Percentiles rank a stretch among this genome's conserved stretches.
phyloP scores from a whole-genome alignment of 2,329 filamentous ascomycete species.

The Pseudopithomyces maydicus region DNA sequence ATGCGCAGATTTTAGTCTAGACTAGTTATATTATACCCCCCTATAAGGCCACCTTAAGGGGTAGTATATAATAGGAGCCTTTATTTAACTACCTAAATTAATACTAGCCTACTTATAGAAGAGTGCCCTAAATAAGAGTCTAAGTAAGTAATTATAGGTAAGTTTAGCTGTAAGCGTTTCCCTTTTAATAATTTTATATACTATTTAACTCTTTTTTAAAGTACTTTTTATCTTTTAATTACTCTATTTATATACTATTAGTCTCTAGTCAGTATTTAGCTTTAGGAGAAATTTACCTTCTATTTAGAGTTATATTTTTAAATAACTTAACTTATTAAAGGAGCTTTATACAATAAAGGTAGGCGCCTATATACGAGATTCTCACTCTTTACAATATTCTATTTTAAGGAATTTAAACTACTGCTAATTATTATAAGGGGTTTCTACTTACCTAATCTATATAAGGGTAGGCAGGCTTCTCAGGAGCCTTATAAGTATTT shows the following conservation, averaged over 20 bases:
- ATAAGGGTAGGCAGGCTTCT: too few relatives aligned
- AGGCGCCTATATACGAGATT: constrained; percentile 38
- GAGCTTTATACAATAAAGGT: constrained; percentile 42
- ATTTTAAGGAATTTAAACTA: constrained; percentile 44
- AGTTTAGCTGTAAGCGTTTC: constrained; percentile 16
- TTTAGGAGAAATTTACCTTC: constrained; percentile 48
- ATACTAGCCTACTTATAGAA: constrained; percentile 43
- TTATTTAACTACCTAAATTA: constrained; percentile 43
- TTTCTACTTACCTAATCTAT: too few relatives aligned
- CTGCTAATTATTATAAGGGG: constrained; percentile 34
- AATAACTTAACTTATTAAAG: constrained; percentile 53
- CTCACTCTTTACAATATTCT: constrained; percentile 47
- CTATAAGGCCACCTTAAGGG: constrained; percentile 11
- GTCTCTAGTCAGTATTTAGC: constrained; percentile 13
- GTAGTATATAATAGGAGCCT: constrained; percentile 43
- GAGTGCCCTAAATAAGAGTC: constrained; percentile 33
- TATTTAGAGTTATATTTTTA: constrained; percentile 53
- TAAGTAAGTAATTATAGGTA: constrained; percentile 14
- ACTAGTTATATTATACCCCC: constrained; percentile 21
- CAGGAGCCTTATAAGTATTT: too few relatives aligned
- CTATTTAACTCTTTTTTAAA: constrained; percentile 16
- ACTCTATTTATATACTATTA: constrained; percentile 17
- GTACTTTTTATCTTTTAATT: too few relatives aligned
- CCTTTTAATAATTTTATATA: constrained; percentile 19
- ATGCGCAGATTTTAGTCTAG: constrained; percentile 35